Conservation (phyloP, 495 filamentous ascomycete genomes). For the Lasiosphaeriaceae sp. region DNA sequence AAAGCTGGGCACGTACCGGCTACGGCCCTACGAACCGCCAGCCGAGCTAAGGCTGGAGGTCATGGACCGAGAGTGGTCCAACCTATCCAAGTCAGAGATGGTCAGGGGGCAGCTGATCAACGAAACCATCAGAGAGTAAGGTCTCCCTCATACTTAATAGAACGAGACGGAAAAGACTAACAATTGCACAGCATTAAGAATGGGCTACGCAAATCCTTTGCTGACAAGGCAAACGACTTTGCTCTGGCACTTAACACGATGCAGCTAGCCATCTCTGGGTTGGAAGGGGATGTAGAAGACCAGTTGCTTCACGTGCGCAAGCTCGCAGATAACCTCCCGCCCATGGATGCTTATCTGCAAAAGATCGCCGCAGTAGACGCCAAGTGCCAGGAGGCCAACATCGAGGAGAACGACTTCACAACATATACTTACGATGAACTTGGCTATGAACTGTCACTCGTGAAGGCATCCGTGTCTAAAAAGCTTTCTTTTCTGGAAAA, state of each 20-base stretch:
- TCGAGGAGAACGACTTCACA: conserved; percentile 98
- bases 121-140: conserved; percentile 90
- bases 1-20: conserved; percentile 88
- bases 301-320: conserved; percentile 80
- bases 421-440: conserved; percentile 97
- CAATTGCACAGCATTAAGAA: conserved; percentile 75
- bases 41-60: conserved; percentile 71
- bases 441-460: conserved; percentile 86
- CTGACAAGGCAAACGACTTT: conserved; percentile 96
- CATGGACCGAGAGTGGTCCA: conserved; percentile 77
- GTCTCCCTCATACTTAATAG: conserved; percentile 4
- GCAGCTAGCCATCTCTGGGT: conserved; percentile 83
- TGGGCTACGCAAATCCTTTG: conserved; percentile 81
- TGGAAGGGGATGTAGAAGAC: conserved; percentile 94
- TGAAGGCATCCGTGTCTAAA: conserved; percentile 85
- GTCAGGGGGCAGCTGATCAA: conserved; percentile 88
- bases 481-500: conserved; percentile 96
- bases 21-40: conserved; percentile 88
- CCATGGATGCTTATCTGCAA: conserved; percentile 81
- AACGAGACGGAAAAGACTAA: background rate
- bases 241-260: conserved; percentile 90
- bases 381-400: conserved; percentile 93
- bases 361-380: conserved; percentile 76
- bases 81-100: conserved; percentile 75
- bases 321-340: conserved; percentile 75